Conservation (phyloP, 352 stramenopile genomes). For the Globisporangium rhizosaccharum region DNA sequence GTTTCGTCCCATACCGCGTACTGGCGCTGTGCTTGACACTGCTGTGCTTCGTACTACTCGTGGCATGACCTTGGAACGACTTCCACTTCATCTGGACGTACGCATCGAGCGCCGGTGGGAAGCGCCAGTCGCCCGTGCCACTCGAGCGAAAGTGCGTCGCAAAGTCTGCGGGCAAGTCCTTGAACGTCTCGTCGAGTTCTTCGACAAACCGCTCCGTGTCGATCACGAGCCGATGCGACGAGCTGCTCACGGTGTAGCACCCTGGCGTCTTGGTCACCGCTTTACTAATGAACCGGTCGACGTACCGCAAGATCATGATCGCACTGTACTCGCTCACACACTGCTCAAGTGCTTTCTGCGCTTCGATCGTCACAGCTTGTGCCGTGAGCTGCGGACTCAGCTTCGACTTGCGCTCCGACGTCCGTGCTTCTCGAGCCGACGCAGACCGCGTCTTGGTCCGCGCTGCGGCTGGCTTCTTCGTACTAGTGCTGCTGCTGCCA, state of each 20-base stretch:
- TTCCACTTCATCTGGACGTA: slow-evolving; percentile 82
- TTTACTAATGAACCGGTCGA: slow-evolving; percentile 77
- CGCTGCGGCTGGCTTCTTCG: slow-evolving; percentile 9
- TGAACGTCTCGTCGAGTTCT: slow-evolving; percentile 61
- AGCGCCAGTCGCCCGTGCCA: slow-evolving; percentile 42
- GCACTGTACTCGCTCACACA: slow-evolving; percentile 69
- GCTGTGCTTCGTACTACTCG: slow-evolving; percentile 5
- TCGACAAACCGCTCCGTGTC: slow-evolving; percentile 61
- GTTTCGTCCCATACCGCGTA: neutral
- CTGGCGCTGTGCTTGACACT: slow-evolving; percentile 8
- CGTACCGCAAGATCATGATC: slow-evolving; percentile 77
- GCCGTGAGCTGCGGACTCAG: slow-evolving; percentile 56
- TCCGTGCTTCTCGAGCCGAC: slow-evolving; percentile 39
- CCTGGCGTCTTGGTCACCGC: slow-evolving; percentile 59
- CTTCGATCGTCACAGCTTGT: slow-evolving; percentile 61
- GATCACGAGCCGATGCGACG: slow-evolving; percentile 45
- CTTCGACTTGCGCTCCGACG: slow-evolving; percentile 48
- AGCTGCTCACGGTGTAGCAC: slow-evolving; percentile 54
- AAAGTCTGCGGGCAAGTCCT: slow-evolving; percentile 53
- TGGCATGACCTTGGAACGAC: slow-evolving; percentile 44
- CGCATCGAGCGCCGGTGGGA: slow-evolving; percentile 53
- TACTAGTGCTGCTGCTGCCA: neutral
- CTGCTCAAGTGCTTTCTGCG: slow-evolving; percentile 63
- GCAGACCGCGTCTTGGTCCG: slow-evolving; percentile 28
- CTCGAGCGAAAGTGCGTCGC: slow-evolving; percentile 38